phyloP scores from a whole-genome alignment of 345 rosid genomes.

The Reutealis trisperma region DNA sequence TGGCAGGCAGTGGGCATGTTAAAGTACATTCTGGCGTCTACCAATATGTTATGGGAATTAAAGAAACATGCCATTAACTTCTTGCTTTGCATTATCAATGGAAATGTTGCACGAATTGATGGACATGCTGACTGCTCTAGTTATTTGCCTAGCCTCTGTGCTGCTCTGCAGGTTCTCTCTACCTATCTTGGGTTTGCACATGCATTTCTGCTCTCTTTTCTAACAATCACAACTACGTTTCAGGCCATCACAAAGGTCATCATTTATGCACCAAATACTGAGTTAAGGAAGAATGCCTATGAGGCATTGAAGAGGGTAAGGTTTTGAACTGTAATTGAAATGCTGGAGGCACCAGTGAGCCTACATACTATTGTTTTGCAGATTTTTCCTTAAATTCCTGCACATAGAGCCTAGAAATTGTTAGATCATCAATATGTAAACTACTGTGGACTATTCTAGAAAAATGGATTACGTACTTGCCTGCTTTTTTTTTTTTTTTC shows the following conservation, averaged over 20 bases:
- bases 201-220: conserved; percentile 8
- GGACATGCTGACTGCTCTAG: conserved; percentile 49
- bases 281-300: conserved; percentile 19
- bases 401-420: neutral
- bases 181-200: conserved; percentile 15
- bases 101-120: conserved; percentile 35
- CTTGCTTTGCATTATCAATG: conserved; percentile 59
- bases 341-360: neutral
- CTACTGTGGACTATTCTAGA: neutral
- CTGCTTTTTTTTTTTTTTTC: neutral
- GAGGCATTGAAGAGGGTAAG: conserved; percentile 73
- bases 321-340: conserved; percentile 2
- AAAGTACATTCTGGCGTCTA: conserved; percentile 59
- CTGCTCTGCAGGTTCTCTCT: conserved; percentile 64
- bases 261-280: conserved; percentile 45
- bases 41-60: conserved; percentile 61
- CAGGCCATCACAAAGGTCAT: conserved; percentile 63
- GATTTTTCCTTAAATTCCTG: neutral
- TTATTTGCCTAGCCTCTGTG: conserved; percentile 58
- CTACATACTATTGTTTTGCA: neutral
- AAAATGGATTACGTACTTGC: neutral
- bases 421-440: neutral
- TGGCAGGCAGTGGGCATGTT: conserved; percentile 86
- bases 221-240: neutral
- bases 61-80: conserved; percentile 66